Evolutionary conservation across 257 asterid species (phyloP).

Genomic region (Scutellaria baicalensis): DNA sequence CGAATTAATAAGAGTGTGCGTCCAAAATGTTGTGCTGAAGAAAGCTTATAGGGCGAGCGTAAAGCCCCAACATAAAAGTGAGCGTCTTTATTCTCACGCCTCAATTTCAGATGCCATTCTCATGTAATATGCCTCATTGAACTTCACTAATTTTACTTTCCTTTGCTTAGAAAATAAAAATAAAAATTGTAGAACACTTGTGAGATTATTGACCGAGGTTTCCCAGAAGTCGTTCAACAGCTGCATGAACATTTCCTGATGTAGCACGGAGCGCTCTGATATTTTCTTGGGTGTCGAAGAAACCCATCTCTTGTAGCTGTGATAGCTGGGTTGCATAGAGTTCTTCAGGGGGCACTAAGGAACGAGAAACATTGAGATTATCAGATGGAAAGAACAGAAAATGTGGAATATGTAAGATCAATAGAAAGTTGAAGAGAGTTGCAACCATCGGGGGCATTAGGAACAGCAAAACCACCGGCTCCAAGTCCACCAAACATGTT

Average conservation of each 20-base stretch:
- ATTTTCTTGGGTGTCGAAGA: constrained; percentile 44
- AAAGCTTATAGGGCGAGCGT: constrained; percentile 4
- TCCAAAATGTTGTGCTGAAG: constrained; percentile 3
- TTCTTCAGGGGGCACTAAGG: constrained; percentile 45
- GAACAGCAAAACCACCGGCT: constrained; percentile 40
- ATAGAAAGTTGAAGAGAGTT: not conserved
- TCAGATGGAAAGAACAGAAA: not conserved
- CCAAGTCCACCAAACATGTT: constrained; percentile 67
- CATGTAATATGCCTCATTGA: constrained; percentile 18
- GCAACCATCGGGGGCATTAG: constrained; percentile 37
- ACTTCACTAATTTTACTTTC: constrained; percentile 22
- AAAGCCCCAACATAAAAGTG: constrained; percentile 11
- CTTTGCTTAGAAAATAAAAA: not conserved
- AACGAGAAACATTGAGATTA: not conserved
- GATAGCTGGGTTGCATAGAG: constrained; percentile 50
- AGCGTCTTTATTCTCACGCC: constrained; percentile 30
- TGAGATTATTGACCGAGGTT: constrained; percentile 31
- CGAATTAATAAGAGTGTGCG: not conserved
- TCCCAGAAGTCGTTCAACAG: constrained; percentile 54
- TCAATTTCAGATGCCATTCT: constrained; percentile 16
- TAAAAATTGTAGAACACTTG: not conserved
- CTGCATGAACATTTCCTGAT: constrained; percentile 52
- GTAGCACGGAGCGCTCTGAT: constrained; percentile 54
- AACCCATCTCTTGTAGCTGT: constrained; percentile 62
- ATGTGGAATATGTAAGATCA: not conserved